Evolutionary conservation across 495 filamentous ascomycete species (phyloP).

Genomic region (Cercophora scortea): DNA sequence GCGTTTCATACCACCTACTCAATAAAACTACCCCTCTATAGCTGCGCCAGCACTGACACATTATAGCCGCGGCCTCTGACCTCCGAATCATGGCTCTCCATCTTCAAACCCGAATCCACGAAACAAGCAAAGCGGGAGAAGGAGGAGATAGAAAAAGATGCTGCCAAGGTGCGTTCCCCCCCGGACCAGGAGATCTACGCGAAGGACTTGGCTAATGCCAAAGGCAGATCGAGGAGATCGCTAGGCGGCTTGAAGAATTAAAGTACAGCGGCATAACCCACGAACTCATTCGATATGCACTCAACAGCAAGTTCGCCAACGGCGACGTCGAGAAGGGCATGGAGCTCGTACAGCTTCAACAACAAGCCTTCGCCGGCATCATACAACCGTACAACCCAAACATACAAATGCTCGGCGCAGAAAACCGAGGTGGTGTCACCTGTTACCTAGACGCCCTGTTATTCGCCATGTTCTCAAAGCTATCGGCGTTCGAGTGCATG

Average conservation of each 20-base stretch:
- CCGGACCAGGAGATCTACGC: neutral
- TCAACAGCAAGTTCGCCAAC: slow-evolving; percentile 54
- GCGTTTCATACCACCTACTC: slow-evolving; percentile 6
- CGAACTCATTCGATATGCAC: slow-evolving; percentile 61
- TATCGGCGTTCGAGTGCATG: slow-evolving; percentile 88
- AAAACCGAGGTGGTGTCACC: slow-evolving; percentile 77
- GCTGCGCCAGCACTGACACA: slow-evolving; percentile 13
- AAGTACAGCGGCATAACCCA: slow-evolving; percentile 50
- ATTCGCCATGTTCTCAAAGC: slow-evolving; percentile 90
- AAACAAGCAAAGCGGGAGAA: slow-evolving; percentile 49
- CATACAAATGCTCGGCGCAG: slow-evolving; percentile 71
- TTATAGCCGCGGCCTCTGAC: slow-evolving; percentile 30
- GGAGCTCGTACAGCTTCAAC: slow-evolving; percentile 64
- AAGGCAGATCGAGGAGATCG: slow-evolving; percentile 48
- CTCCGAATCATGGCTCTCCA: slow-evolving; percentile 37
- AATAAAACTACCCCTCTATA: neutral
- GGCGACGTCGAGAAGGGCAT: slow-evolving; percentile 69
- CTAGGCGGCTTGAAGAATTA: slow-evolving; percentile 39
- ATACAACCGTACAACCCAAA: slow-evolving; percentile 63
- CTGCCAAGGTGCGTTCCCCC: slow-evolving; percentile 25
- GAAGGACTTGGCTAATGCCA: neutral
- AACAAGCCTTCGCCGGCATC: slow-evolving; percentile 74
- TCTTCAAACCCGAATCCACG: slow-evolving; percentile 48
- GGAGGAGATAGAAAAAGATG: slow-evolving; percentile 41
- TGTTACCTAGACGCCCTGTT: slow-evolving; percentile 91